phyloP scores from a whole-genome alignment of 495 filamentous ascomycete genomes.

The Hypomontagnella submonticulosa region DNA sequence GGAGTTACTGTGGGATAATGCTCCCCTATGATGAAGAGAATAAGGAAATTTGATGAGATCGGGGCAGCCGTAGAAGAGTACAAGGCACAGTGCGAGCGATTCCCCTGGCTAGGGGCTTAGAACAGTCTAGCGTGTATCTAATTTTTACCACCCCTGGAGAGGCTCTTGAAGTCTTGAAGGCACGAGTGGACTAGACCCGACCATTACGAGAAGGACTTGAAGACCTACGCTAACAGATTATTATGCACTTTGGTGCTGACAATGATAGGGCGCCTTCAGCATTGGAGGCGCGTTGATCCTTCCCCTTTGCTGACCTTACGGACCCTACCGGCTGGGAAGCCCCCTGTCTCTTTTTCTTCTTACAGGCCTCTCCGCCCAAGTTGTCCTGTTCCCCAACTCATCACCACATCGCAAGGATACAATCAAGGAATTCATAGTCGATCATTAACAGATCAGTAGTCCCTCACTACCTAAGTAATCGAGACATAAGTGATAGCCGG shows the following conservation, averaged over 20 bases:
- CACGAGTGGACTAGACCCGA: neutral
- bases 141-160: conserved; percentile 40
- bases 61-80: conserved; percentile 27
- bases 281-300: conserved; percentile 37
- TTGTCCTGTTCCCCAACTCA: conserved; percentile 22
- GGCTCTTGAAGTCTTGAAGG: conserved; percentile 27
- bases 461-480: conserved; percentile 18
- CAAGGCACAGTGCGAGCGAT: conserved; percentile 30
- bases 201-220: conserved; percentile 8
- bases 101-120: conserved; percentile 9
- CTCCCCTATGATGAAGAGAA: conserved; percentile 29
- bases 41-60: conserved; percentile 28
- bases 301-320: conserved; percentile 23
- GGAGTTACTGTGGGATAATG: conserved; percentile 32
- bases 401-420: conserved; percentile 31
- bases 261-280: conserved; percentile 18
- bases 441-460: conserved; percentile 25
- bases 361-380: conserved; percentile 11
- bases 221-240: conserved; percentile 27
- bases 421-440: conserved; percentile 32
- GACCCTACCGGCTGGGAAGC: conserved; percentile 30
- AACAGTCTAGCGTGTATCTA: conserved; percentile 41
- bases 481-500: neutral
- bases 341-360: conserved; percentile 19
- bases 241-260: conserved; percentile 7